Evolutionary conservation across 163 green algal species (phyloP), one percentile per base, ranked within the genome.

Genomic region (Prototheca wickerhamii): DNA sequence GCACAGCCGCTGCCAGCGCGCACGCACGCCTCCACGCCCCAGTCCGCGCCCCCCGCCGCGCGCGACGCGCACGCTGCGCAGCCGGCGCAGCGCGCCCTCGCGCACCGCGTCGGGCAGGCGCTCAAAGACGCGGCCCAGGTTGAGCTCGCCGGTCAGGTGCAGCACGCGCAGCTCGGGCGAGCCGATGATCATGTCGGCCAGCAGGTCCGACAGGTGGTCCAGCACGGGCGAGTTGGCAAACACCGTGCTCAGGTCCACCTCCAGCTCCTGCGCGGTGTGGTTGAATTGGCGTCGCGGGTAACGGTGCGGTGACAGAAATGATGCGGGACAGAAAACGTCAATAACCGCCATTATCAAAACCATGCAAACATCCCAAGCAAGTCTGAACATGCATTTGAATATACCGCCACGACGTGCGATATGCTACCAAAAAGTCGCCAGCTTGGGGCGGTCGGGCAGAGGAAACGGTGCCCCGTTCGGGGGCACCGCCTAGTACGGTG

Each of bases 201-300:
- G 30, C 52, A 34, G 26, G 29, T 62, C 28, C 17, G 52, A 57
- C 7, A 69, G 21, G 18, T 26, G 53, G 4, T 57, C 17, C 34
- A 57, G 29, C 63, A 58, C 23, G 35, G 17, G 26, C 2, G 55
- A 18, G 53, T 30, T 50, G 2, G 37, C 23, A 37, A 52, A n/a
- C 5, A 37, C 17, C 1, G 4, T 4, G 29, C 26, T 15, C 2
- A 69, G 0, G 23, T 69, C 53, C 3, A 63, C 63, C 60, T 69
- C 63, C 20, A 69, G 50, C 37, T 69, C 63, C 63, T 69, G 53
- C 20, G 29, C 4, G 28, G 26, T 17, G 15, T 8, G 18, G 46
- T 5, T 8, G 46, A 10, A 28, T 10, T 28, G 46, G 18, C 10
- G 20, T 8, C 10, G 46, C 5, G 20, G 46, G 23, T 10, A 26